phyloP scores from a whole-genome alignment of 1,284 basidiomycete genomes.

The Trametes sp. region DNA sequence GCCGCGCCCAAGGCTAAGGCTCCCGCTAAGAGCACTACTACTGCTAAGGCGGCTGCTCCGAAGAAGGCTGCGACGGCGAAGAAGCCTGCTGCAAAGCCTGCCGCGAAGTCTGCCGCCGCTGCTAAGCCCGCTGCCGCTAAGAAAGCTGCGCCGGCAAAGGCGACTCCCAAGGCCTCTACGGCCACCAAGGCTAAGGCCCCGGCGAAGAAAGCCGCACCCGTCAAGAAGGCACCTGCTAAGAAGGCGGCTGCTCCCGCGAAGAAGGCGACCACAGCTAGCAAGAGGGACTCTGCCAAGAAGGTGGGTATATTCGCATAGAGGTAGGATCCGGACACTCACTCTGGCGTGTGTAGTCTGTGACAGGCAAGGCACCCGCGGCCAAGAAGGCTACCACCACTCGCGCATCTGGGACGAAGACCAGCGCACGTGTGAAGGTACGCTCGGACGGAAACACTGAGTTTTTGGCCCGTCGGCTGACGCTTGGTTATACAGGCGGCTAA shows the following conservation, averaged over 20 bases:
- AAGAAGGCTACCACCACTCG: slow-evolving; percentile 43
- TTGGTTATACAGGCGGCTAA: slow-evolving; percentile 35
- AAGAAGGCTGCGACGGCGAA: slow-evolving; percentile 38
- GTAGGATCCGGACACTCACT: background rate
- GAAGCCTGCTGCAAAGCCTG: slow-evolving; percentile 36
- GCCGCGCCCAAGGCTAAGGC: slow-evolving; percentile 35
- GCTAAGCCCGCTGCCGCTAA: slow-evolving; percentile 24
- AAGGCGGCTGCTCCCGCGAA: slow-evolving; percentile 52
- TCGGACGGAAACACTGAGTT: background rate
- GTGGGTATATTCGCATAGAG: slow-evolving; percentile 38
- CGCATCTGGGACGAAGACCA: slow-evolving; percentile 39
- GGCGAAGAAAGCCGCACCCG: slow-evolving; percentile 36
- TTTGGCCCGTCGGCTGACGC: background rate
- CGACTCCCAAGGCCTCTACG: slow-evolving; percentile 19
- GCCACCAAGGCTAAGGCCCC: slow-evolving; percentile 35
- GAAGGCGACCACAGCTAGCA: slow-evolving; percentile 56
- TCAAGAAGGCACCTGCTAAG: slow-evolving; percentile 49
- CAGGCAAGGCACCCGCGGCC: slow-evolving; percentile 49
- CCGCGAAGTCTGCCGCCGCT: slow-evolving; percentile 34
- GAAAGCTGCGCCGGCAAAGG: slow-evolving; percentile 33
- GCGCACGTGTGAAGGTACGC: slow-evolving; percentile 33
- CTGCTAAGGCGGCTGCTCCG: slow-evolving; percentile 31
- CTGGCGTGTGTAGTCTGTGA: slow-evolving; percentile 50
- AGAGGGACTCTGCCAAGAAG: slow-evolving; percentile 63
- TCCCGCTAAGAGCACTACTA: slow-evolving; percentile 34